Evolutionary conservation across 768 basidiomycete species (phyloP).

Genomic region (Xerocomellus amylosporus): DNA sequence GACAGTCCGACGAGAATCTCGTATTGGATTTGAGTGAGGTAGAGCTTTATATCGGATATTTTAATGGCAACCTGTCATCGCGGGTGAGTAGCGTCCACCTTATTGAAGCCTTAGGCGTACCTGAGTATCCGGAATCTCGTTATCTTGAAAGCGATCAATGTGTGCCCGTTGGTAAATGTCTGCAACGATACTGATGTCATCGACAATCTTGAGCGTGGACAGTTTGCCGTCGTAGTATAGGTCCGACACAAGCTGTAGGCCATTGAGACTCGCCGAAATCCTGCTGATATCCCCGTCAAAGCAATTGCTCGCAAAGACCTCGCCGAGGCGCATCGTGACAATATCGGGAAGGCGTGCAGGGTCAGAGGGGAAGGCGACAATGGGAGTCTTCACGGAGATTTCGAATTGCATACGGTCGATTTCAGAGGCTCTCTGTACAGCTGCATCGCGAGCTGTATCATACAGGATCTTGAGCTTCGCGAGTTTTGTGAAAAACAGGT

Average conservation of each 20-base stretch:
- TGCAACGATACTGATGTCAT: conserved; percentile 77
- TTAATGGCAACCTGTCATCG: conserved; percentile 57
- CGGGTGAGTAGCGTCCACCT: conserved; percentile 3
- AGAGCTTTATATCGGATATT: conserved; percentile 81
- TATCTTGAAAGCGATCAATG: conserved; percentile 51
- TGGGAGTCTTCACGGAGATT: conserved; percentile 87
- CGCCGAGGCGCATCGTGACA: conserved; percentile 81
- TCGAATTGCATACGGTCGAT: conserved; percentile 94
- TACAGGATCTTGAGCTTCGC: conserved; percentile 91
- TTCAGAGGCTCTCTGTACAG: conserved; percentile 89
- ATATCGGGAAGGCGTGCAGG: conserved; percentile 59
- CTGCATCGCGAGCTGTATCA: conserved; percentile 89
- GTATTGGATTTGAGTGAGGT: conserved; percentile 85
- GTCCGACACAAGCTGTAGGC: conserved; percentile 79
- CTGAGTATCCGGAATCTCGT: conserved; percentile 67
- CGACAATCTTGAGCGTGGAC: conserved; percentile 79
- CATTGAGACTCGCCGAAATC: conserved; percentile 72
- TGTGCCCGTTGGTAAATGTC: conserved; percentile 62
- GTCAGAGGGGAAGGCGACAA: conserved; percentile 81
- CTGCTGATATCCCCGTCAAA: conserved; percentile 56
- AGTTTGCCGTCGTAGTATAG: conserved; percentile 47
- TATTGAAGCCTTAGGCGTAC: conserved; percentile 39
- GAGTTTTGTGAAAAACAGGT: conserved; percentile 77
- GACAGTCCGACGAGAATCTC: conserved; percentile 61
- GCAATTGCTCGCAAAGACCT: conserved; percentile 78